These are phyloP conservation scores for Thelonectria blattea DNA, from an alignment of 2,329 filamentous ascomycete species.

Conservation along the genomic window DNA sequence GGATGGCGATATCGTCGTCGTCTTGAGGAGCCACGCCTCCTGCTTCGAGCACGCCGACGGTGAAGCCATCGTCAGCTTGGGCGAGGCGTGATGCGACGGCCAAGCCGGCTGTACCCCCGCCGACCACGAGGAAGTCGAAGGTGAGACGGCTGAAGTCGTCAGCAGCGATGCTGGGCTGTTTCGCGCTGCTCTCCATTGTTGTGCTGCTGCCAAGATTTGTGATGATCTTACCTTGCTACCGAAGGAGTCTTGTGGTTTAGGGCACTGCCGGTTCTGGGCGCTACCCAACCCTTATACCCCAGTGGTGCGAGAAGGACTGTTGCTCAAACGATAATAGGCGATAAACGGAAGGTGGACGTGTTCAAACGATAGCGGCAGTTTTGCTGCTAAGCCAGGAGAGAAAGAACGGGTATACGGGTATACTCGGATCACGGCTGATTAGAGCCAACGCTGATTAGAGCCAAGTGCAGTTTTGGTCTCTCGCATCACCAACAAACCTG, in stretches of 20 bases:
- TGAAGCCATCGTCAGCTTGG: conserved; percentile 43
- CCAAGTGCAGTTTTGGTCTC: neutral
- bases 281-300: conserved; percentile 13
- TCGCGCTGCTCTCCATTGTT: neutral
- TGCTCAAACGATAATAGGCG: neutral
- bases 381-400: neutral
- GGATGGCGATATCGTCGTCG: conserved; percentile 46
- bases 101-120: conserved; percentile 62
- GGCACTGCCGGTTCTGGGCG: neutral
- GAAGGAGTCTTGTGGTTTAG: too few relatives aligned
- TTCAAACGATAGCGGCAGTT: neutral
- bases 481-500: neutral
- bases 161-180: conserved; percentile 3
- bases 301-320: neutral
- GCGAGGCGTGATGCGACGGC: conserved; percentile 55
- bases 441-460: neutral
- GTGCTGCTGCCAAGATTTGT: conserved; percentile 15
- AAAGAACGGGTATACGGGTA: neutral
- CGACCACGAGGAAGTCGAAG: conserved; percentile 52
- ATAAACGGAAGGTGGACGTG: neutral
- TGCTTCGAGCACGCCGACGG: conserved; percentile 43
- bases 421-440: neutral
- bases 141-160: conserved; percentile 33
- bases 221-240: neutral
- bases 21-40: conserved; percentile 37